Percentiles rank a stretch among this genome's conserved stretches.
Conservation (phyloP, 2,329 filamentous ascomycete genomes). For the Penicillium sp. region DNA sequence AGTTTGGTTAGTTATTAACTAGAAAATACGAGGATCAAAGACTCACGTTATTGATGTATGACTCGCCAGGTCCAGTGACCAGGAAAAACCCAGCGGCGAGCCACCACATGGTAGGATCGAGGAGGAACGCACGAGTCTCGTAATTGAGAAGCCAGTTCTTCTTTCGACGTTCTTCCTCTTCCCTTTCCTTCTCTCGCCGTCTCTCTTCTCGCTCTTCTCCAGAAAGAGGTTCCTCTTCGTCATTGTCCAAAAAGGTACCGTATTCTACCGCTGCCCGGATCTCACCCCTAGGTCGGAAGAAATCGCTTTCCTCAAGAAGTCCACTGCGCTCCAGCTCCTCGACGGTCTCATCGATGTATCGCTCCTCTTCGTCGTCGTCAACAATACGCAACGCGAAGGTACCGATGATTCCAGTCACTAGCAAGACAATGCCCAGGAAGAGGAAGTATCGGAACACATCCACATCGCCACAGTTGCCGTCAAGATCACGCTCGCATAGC, state of each 20-base stretch:
- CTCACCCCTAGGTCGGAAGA: constrained; percentile 60
- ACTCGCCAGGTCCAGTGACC: constrained; percentile 91
- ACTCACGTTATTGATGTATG: constrained; percentile 85
- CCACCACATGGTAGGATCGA: constrained; percentile 93
- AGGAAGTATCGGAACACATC: constrained; percentile 85
- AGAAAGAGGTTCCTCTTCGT: constrained; percentile 39
- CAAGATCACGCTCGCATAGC: constrained; percentile 70
- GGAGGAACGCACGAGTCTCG: constrained; percentile 81
- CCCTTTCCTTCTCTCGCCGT: constrained; percentile 44
- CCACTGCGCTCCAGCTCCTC: constrained; percentile 90
- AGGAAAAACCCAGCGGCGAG: constrained; percentile 89
- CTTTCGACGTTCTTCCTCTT: constrained; percentile 64
- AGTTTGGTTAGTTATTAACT: background rate
- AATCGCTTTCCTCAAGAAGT: constrained; percentile 67
- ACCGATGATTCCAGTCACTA: constrained; percentile 70
- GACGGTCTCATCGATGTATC: constrained; percentile 84
- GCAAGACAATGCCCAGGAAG: constrained; percentile 73
- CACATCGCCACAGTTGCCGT: constrained; percentile 58
- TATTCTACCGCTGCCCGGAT: constrained; percentile 43
- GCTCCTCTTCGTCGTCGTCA: constrained; percentile 67
- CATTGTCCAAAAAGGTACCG: constrained; percentile 42
- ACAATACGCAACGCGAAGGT: constrained; percentile 74
- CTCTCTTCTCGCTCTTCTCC: constrained; percentile 45
- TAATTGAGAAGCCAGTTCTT: constrained; percentile 91
- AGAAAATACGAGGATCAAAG: background rate